Evolutionary conservation across 1,139 yeast genomes (phyloP), one percentile per base, ranked within the genome.

Genomic region (Yamadazyma friedrichii): DNA sequence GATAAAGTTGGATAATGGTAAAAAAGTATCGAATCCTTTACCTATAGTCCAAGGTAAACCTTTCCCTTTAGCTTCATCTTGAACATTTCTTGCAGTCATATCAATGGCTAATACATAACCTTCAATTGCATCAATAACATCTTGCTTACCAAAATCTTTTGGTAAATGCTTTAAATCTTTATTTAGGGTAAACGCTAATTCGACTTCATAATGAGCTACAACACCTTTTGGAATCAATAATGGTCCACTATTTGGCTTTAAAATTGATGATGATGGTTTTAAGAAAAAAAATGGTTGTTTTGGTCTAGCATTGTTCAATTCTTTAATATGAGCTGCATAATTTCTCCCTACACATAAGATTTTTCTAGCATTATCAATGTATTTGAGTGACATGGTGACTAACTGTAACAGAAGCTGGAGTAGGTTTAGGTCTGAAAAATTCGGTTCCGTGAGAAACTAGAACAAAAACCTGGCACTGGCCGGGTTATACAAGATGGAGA

Each of bases 31-130:
- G 59, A 89, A 93, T 0, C 98, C 98, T 62, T 93, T 94, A 31
- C 94, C 96, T 52, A 91, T 88, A 4, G 94, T 68, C 99, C 99
- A 93, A 11, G 98, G 98, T 43, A 93, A 74, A 1, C 98, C 98
- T 62, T 88, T 88, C 67, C 76, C 78, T 65, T 93, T 94, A 38
- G 97, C 97, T 57, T 84, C 96, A 55, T 86, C 91, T 64, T 93
- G 99, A 27, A 93, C 95, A 56, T 91, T 89, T 61, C 98, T 78
- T 0, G 96, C 98, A 8, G 98, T 93, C 76, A 93, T 76, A 61
- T 93, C 98, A 41, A 93, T 77, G 0, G 97, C 89, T 49, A 94
- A 69, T 0, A 95, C 88, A 56, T 91, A 89, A 2, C 98, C 84
- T 8, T 78, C 88, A 51, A 93, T 87, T 12, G 88, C 73, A 37